These are phyloP conservation scores for Alternaria consortialis DNA, from an alignment of 2,329 filamentous ascomycete genomes.

Conservation along the genomic window DNA sequence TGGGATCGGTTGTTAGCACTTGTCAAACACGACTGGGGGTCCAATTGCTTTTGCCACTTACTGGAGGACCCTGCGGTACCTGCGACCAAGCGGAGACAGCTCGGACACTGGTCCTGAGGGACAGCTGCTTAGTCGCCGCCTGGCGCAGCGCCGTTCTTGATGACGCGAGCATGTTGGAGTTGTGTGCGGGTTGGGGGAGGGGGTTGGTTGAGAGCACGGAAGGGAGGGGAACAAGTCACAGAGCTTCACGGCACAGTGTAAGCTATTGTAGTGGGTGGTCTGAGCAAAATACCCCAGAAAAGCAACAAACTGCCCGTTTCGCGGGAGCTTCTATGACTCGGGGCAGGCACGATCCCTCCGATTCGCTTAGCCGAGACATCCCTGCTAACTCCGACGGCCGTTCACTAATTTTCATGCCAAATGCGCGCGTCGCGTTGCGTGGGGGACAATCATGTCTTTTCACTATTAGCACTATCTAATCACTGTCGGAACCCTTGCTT, in stretches of 20 bases:
- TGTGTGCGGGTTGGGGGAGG: conserved; percentile 12
- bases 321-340: conserved; percentile 24
- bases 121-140: conserved; percentile 47
- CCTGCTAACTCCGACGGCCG: conserved; percentile 25
- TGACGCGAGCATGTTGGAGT: conserved; percentile 47
- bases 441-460: background rate
- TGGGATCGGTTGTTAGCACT: conserved; percentile 35
- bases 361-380: conserved; percentile 25
- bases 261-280: conserved; percentile 31
- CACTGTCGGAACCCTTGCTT: background rate
- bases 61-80: conserved; percentile 92
- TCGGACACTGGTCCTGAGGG: conserved; percentile 56
- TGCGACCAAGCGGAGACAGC: conserved; percentile 87
- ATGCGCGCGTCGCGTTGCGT: conserved; percentile 20
- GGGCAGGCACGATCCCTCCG: conserved; percentile 20
- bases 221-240: conserved; percentile 20
- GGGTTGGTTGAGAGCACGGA: conserved; percentile 13
- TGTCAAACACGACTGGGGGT: conserved; percentile 18
- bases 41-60: conserved; percentile 60
- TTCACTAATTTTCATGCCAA: conserved; percentile 30
- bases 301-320: conserved; percentile 27
- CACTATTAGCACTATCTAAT: background rate
- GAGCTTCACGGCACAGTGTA: conserved; percentile 14
- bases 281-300: conserved; percentile 43
- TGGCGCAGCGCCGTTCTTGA: conserved; percentile 52